These are phyloP conservation scores for Rhizophora mangle DNA, from an alignment of 345 rosid species.

Conservation along the genomic window DNA sequence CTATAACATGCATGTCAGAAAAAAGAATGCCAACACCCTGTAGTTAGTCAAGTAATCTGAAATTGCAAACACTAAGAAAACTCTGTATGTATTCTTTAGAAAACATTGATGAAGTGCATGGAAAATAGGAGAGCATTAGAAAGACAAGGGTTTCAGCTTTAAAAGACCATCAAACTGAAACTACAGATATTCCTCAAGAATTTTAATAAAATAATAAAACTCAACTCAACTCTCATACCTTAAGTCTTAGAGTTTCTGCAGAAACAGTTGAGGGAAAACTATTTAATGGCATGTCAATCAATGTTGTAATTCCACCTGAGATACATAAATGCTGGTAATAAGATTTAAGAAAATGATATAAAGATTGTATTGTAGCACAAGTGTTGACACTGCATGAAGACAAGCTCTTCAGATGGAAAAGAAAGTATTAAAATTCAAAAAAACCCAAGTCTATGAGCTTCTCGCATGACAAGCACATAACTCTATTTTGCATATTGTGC, in stretches of 20 bases:
- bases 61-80: no score
- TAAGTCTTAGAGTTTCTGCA: constrained; percentile 69
- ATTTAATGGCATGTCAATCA: constrained; percentile 93
- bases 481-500: background rate
- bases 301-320: constrained; percentile 80
- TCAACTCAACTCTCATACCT: constrained; percentile 39
- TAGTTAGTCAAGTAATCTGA: constrained; percentile 8
- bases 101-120: background rate
- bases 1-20: constrained; percentile 34
- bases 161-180: constrained; percentile 1
- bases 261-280: constrained; percentile 79
- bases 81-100: background rate
- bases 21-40: constrained; percentile 11
- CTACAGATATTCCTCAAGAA: background rate
- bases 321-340: constrained; percentile 2
- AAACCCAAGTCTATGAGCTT: background rate
- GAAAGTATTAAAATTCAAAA: background rate
- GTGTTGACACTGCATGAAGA: background rate
- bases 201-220: background rate
- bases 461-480: background rate
- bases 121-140: background rate
- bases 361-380: background rate
- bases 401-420: background rate
- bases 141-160: background rate
- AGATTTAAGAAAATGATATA: constrained; percentile 1